Base-by-base conservation (phyloP, 1,139 yeast genomes). In the Taphrina betulina region DNA sequence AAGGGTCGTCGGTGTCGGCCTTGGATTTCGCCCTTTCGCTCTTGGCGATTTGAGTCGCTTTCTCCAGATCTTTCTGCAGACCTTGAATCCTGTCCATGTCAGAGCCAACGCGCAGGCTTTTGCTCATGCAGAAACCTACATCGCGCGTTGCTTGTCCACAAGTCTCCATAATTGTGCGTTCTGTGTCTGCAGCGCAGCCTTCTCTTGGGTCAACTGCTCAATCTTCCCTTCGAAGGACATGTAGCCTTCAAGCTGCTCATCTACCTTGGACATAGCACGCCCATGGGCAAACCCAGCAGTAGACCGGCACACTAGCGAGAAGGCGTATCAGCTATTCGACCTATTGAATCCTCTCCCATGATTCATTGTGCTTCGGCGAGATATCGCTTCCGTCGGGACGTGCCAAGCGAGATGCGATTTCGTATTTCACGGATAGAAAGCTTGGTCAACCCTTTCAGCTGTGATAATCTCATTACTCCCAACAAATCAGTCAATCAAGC, bases 131-230 rank as follows among this genome's bases (percentile, higher is more conserved):
- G 16, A 34, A 12, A 36, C 41, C 10, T 28, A 56, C 63, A 66
- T 67, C 17, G 64, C 60, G 24, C 67, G 63, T 50, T 67, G 70
- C 46, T 65, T 63, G 50, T 64, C 63, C 38, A 67, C 68, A 42
- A 67, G 60, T 29, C 63, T 59, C 69, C 69, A 65, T 36, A 68
- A 61, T 54, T 67, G 68, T 1, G 63, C 56, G 57, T 67, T 67
- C 60, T 67, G 69, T 5, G 42, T 26, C 34, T 42, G 42, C 5
- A 52, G 50, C 16, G 46, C 40, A 16, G 20, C n/a, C 37, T 42
- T 52, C 20, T 52, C 56, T 36, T 52, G 31, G 26, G 28, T 33
- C 5, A 52, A 50, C 16, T 42, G 45, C 17, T 20, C 46, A 17
- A 50, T 12, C 10, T 40, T 16, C 10, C 14, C 24, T 14, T 50